Percentiles rank a stretch among this genome's conserved stretches.
These are phyloP conservation scores for Mycena polygramma DNA, from an alignment of 768 basidiomycete species.

Conservation along the genomic window DNA sequence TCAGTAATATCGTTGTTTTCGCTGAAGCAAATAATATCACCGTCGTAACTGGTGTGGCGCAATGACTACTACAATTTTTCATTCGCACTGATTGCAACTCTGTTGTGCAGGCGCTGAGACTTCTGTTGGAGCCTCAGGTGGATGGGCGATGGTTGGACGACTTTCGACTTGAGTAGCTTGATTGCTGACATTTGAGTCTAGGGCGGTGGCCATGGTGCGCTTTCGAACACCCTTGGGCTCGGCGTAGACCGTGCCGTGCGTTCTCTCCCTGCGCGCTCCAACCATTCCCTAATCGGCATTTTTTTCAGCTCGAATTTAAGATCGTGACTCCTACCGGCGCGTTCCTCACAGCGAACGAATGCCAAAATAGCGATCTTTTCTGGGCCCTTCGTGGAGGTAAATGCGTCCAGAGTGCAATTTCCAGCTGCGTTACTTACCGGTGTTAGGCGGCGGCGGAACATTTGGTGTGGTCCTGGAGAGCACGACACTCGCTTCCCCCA, in stretches of 20 bases:
- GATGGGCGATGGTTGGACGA: conserved; percentile 40
- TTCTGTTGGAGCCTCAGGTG: conserved; percentile 40
- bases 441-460: conserved; percentile 43
- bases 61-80: background rate
- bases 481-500: conserved; percentile 41
- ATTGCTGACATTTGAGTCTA: conserved; percentile 10
- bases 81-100: background rate
- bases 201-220: conserved; percentile 43
- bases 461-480: conserved; percentile 44
- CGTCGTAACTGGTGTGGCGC: conserved; percentile 37
- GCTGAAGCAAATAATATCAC: conserved; percentile 42
- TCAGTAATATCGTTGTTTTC: conserved; percentile 37
- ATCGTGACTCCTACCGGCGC: conserved; percentile 55
- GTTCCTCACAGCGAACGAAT: conserved; percentile 49
- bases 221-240: conserved; percentile 42
- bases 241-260: conserved; percentile 45
- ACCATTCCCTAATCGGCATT: background rate
- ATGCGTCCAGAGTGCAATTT: background rate
- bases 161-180: too few species aligned
- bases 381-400: conserved; percentile 49
- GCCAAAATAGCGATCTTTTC: conserved; percentile 55
- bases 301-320: conserved; percentile 48
- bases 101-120: conserved; percentile 35
- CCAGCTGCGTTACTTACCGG: background rate
- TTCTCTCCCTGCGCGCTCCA: background rate